These are phyloP conservation scores for Mycena latifolia DNA, from an alignment of 768 basidiomycete genomes.

Conservation along the genomic window DNA sequence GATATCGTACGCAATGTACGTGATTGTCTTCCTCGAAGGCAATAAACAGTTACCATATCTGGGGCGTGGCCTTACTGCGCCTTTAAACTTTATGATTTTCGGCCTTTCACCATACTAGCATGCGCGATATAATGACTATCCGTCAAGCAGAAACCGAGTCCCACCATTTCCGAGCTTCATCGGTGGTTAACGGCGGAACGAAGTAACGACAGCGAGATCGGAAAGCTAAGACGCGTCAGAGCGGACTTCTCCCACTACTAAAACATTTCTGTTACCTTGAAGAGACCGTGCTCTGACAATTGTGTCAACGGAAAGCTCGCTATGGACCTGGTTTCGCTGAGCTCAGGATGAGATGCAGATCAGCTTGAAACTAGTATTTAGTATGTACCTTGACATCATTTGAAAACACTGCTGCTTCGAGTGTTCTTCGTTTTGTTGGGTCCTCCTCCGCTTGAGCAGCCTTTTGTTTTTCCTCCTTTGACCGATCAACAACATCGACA, in stretches of 20 bases:
- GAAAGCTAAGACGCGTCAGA: slow-evolving; percentile 65
- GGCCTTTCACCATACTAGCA: too few relatives aligned
- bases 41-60: neutral
- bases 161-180: slow-evolving; percentile 70
- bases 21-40: too few relatives aligned
- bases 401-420: slow-evolving; percentile 69
- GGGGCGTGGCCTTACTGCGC: neutral
- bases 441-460: slow-evolving; percentile 58
- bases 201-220: slow-evolving; percentile 85
- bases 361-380: neutral
- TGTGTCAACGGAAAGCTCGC: slow-evolving; percentile 78
- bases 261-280: slow-evolving; percentile 65
- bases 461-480: slow-evolving; percentile 67
- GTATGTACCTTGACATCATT: slow-evolving; percentile 78
- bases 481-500: slow-evolving; percentile 74
- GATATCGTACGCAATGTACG: slow-evolving; percentile 11
- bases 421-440: slow-evolving; percentile 59
- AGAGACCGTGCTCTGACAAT: slow-evolving; percentile 79
- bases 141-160: slow-evolving; percentile 47
- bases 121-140: too few relatives aligned
- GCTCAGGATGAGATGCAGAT: slow-evolving; percentile 19
- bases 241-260: neutral
- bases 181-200: slow-evolving; percentile 70
- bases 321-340: slow-evolving; percentile 80
- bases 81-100: too few relatives aligned